These are phyloP conservation scores for Mortierella sp. DNA, from an alignment of 371 early-diverging fungal genomes.

Conservation along the genomic window DNA sequence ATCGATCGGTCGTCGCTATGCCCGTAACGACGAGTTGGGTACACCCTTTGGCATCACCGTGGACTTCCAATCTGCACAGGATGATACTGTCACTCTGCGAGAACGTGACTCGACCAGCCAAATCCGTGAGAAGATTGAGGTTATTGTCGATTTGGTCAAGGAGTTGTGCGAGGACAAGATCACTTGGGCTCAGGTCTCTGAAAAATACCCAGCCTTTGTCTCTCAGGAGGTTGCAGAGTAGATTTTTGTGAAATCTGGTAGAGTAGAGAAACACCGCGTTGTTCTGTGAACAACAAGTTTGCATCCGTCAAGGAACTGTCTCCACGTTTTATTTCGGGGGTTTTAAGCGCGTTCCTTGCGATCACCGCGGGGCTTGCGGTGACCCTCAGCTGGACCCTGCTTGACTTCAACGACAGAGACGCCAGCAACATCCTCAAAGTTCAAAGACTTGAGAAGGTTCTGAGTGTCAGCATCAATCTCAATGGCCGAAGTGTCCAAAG, in stretches of 20 bases:
- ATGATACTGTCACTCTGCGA: conserved; percentile 95
- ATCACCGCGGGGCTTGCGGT: conserved; percentile 51
- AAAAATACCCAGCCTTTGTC: conserved; percentile 69
- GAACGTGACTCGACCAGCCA: conserved; percentile 98
- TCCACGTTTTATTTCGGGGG: conserved; percentile 18
- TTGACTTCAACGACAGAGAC: conserved; percentile 67
- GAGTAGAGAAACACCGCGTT: too few species aligned
- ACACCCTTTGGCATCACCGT: conserved; percentile 99
- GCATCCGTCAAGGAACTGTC: too few species aligned
- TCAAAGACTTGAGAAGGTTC: conserved; percentile 95
- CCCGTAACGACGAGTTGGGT: conserved; percentile 99
- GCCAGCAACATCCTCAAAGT: conserved; percentile 88
- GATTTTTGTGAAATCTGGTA: too few species aligned
- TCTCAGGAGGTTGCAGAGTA: conserved; percentile 55
- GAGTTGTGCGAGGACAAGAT: conserved; percentile 72
- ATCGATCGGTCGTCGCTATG: conserved; percentile 98
- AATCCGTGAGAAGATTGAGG: conserved; percentile 85
- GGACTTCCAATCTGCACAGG: conserved; percentile 97
- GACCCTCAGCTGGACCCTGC: conserved; percentile 36
- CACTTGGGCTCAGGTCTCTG: conserved; percentile 75
- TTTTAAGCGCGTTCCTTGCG: conserved; percentile 45
- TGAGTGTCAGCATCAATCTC: conserved; percentile 97
- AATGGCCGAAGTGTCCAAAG: conserved; percentile 93
- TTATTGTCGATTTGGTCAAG: conserved; percentile 77
- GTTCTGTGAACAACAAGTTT: too few species aligned